A percentile compares a stretch with the other conserved stretches of the same genome.
Evolutionary conservation across 371 early-diverging fungal genomes (phyloP).

Genomic region (Dipsacomyces acuminosporus): DNA sequence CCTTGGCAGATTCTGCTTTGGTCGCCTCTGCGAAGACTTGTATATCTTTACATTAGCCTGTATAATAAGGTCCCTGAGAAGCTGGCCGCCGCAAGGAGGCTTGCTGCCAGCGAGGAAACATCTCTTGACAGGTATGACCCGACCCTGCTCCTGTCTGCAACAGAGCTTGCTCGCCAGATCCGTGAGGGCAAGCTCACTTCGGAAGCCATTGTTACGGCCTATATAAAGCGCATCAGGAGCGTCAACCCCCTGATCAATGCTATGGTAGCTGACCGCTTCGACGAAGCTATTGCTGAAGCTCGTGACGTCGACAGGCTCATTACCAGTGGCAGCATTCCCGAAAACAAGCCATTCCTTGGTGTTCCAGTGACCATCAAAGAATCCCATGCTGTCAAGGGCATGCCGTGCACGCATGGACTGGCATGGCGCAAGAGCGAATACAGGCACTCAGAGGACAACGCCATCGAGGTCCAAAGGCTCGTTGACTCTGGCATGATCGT

Average conservation of each 20-base stretch:
- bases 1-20: not conserved
- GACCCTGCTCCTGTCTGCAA: not conserved
- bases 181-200: not conserved
- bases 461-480: conserved; percentile 3
- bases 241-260: conserved; percentile 2
- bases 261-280: not conserved
- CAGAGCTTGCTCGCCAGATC: conserved; percentile 2
- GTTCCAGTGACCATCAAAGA: conserved; percentile 28
- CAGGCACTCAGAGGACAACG: conserved; percentile 6
- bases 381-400: conserved; percentile 12
- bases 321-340: conserved; percentile 1
- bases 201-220: not conserved
- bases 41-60: not conserved
- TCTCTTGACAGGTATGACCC: not conserved
- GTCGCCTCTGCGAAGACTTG: not conserved
- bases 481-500: conserved; percentile 9
- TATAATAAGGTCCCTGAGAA: not conserved
- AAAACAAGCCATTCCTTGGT: conserved; percentile 17
- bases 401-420: conserved; percentile 15
- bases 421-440: conserved; percentile 3
- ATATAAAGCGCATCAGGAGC: not conserved
- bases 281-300: not conserved
- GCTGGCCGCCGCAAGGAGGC: not conserved
- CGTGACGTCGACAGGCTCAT: not conserved
- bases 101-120: not conserved